Base-by-base conservation (phyloP, 73 alveolate species). In the Symbiodinium natans region DNA sequence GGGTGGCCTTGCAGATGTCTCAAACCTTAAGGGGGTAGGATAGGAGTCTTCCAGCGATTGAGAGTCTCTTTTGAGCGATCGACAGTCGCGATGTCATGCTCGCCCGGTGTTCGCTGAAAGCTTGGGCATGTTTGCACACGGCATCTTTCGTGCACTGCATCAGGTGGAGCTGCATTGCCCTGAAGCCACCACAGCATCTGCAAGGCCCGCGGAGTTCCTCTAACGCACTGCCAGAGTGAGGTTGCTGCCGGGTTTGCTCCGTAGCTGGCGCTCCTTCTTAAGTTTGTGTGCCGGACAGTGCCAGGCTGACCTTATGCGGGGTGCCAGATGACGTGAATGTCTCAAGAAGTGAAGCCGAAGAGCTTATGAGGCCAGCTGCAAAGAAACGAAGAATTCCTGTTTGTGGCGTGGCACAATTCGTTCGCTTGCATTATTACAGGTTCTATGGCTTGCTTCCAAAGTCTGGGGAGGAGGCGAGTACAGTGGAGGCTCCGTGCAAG, bases 111-210 rank as follows among this genome's bases (percentile, higher is more conserved):
- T n/a, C n/a, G n/a, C n/a, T n/a, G n/a, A n/a, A n/a, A n/a, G n/a
- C n/a, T n/a, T n/a, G n/a, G n/a, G n/a, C n/a, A n/a, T n/a, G n/a
- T n/a, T n/a, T n/a, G n/a, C n/a, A n/a, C n/a, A n/a, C n/a, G n/a
- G n/a, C n/a, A n/a, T n/a, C n/a, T n/a, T n/a, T n/a, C n/a, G n/a
- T n/a, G n/a, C n/a, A n/a, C n/a, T n/a, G n/a, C n/a, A n/a, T 27
- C 80, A 63, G 80, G 80, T 56, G 11, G 95, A 88, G 86, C 71
- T 88, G 86, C 95, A 88, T 73, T 59, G 84, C 86, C 95, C 95
- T 1, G 95, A 88, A 13, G 95, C 95, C 68, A 88, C 86, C 95
- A 88, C 95, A 48, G 95, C 95, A 25, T 88, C 95, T 29, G 95
- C 95, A 82, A 88, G 95, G 95, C 56, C 34, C 39, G 41, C 23